phyloP scores from a whole-genome alignment of 2,329 filamentous ascomycete species.

The Plectosphaerella plurivora region DNA sequence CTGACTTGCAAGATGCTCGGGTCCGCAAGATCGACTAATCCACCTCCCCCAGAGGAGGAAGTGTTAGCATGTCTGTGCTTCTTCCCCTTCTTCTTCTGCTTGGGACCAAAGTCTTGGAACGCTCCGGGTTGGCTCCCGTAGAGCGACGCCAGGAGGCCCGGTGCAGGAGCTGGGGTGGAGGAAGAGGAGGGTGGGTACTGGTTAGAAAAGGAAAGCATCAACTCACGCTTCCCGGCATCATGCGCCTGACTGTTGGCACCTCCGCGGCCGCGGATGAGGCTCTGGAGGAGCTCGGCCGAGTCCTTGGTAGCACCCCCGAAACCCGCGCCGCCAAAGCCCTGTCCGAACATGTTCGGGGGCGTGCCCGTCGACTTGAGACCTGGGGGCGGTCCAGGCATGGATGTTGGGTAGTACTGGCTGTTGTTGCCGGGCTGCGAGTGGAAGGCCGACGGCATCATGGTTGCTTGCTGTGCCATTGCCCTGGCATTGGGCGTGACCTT shows the following conservation, averaged over 20 bases:
- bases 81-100: conserved; percentile 99
- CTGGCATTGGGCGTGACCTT: conserved; percentile 77
- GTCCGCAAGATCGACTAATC: conserved; percentile 99
- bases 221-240: conserved; percentile 97
- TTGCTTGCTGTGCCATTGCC: conserved; percentile 77
- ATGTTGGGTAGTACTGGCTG: conserved; percentile 74
- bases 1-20: conserved; percentile 98
- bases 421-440: conserved; percentile 47
- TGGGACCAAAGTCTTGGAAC: conserved; percentile 88
- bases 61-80: conserved; percentile 99
- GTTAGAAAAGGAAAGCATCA: conserved; percentile 85
- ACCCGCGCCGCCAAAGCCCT: conserved; percentile 61
- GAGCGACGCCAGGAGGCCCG: conserved; percentile 86
- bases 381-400: conserved; percentile 88
- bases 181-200: conserved; percentile 78
- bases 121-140: conserved; percentile 81
- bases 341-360: conserved; percentile 90
- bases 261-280: conserved; percentile 69
- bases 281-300: conserved; percentile 70
- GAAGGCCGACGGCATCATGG: conserved; percentile 73
- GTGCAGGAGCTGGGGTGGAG: conserved; percentile 82
- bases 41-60: conserved; percentile 99
- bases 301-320: conserved; percentile 69
- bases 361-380: conserved; percentile 94
- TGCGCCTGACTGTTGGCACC: conserved; percentile 66